Conservation (phyloP, 495 filamentous ascomycete species). For the Penicillium psychrofluorescens region DNA sequence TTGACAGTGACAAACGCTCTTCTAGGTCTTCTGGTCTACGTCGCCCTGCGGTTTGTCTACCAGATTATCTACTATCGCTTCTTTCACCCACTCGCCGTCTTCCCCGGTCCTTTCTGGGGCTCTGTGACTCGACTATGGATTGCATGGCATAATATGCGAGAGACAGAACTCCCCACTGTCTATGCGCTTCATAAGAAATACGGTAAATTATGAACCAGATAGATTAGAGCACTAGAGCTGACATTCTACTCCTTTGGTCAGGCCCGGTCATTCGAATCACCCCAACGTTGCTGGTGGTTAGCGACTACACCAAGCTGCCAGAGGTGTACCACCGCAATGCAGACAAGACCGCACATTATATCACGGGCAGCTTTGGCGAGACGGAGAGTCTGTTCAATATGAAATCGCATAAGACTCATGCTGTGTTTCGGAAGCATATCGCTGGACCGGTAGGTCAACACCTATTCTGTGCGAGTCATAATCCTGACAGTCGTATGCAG, state of each 20-base stretch:
- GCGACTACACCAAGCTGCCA: constrained; percentile 39
- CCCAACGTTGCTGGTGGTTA: constrained; percentile 38
- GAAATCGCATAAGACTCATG: constrained; percentile 40
- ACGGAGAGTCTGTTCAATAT: constrained; percentile 42
- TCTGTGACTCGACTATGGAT: constrained; percentile 44
- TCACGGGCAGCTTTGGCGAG: constrained; percentile 42
- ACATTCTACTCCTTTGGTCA: constrained; percentile 1
- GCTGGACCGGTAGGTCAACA: constrained; percentile 27
- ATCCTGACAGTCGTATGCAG: constrained; percentile 20
- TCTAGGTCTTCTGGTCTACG: constrained; percentile 18
- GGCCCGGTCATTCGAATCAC: constrained; percentile 39
- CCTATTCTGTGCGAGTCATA: too few relatives aligned
- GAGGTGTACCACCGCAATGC: constrained; percentile 47
- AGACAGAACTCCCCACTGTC: constrained; percentile 30
- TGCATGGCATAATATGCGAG: constrained; percentile 38
- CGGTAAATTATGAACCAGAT: constrained; percentile 19
- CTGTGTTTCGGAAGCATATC: constrained; percentile 36
- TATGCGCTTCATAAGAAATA: constrained; percentile 41
- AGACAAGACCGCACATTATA: constrained; percentile 49
- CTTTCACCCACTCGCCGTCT: constrained; percentile 42
- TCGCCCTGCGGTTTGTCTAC: constrained; percentile 18
- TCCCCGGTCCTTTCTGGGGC: constrained; percentile 50
- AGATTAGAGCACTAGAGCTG: too few relatives aligned
- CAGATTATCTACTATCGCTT: constrained; percentile 44
- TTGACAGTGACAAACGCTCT: constrained; percentile 24